phyloP scores from a whole-genome alignment of 2,329 filamentous ascomycete genomes.

The Exserohilum rostratum region DNA sequence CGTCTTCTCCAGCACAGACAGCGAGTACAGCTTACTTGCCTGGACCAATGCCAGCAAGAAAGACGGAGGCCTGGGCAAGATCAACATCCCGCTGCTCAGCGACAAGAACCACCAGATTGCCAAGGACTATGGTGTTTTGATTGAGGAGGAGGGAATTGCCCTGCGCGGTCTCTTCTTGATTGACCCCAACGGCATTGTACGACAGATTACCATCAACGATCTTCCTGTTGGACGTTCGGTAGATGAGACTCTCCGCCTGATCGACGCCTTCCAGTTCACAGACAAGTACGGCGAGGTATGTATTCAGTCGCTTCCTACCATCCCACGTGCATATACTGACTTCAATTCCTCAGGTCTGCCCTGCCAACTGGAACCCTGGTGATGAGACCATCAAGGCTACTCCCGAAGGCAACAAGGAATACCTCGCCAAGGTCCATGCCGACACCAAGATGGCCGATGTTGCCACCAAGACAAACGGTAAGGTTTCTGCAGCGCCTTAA shows the following conservation, averaged over 20 bases:
- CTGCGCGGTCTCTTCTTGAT: constrained; percentile 70
- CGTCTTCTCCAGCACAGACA: constrained; percentile 67
- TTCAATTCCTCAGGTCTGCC: constrained; percentile 39
- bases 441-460: constrained; percentile 45
- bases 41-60: constrained; percentile 65
- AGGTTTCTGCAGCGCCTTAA: constrained; percentile 5
- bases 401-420: constrained; percentile 49
- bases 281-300: constrained; percentile 51
- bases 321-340: constrained; percentile 1
- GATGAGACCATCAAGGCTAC: constrained; percentile 50
- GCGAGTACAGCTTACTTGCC: constrained; percentile 63
- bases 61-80: constrained; percentile 66
- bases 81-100: constrained; percentile 66
- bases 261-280: constrained; percentile 58
- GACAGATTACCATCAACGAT: constrained; percentile 70
- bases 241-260: constrained; percentile 65
- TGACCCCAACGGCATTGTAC: constrained; percentile 65
- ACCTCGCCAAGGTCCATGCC: constrained; percentile 43
- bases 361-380: constrained; percentile 52
- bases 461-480: constrained; percentile 38
- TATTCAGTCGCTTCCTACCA: not conserved
- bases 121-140: constrained; percentile 67
- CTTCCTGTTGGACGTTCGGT: constrained; percentile 69
- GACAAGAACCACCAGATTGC: constrained; percentile 67
- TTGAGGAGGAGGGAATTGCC: constrained; percentile 68